Conservation (phyloP, 2,329 filamentous ascomycete species). For the Camptophora hylomeconis region DNA sequence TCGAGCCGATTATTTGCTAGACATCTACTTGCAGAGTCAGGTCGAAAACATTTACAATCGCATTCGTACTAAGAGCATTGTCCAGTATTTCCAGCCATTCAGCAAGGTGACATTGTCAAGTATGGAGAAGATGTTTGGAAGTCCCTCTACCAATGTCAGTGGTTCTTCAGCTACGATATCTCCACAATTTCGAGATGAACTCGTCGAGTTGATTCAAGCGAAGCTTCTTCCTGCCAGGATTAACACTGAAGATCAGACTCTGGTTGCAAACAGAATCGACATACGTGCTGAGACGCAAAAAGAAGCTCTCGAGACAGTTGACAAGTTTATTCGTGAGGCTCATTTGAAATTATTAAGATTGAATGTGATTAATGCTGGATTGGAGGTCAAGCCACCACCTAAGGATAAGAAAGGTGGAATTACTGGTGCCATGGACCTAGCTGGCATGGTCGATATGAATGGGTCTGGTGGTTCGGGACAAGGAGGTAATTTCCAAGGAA, state of each 20-base stretch:
- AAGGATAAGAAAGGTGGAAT: constrained; percentile 8
- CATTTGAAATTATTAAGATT: constrained; percentile 65
- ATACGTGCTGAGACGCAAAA: constrained; percentile 57
- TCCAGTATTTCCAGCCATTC: constrained; percentile 85
- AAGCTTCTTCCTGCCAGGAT: constrained; percentile 65
- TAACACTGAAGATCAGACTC: constrained; percentile 68
- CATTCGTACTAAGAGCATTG: constrained; percentile 82
- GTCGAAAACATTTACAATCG: constrained; percentile 55
- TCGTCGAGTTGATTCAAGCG: constrained; percentile 63
- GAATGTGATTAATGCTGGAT: constrained; percentile 59
- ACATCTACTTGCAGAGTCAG: constrained; percentile 70
- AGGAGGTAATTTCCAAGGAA: constrained; percentile 3
- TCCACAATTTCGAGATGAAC: constrained; percentile 42
- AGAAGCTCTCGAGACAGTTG: constrained; percentile 53
- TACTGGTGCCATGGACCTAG: constrained; percentile 3
- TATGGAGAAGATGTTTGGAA: constrained; percentile 64
- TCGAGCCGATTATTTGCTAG: constrained; percentile 75
- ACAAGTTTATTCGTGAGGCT: constrained; percentile 60
- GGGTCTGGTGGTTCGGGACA: too few species aligned
- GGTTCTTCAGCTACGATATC: background rate
- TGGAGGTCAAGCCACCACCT: constrained; percentile 47
- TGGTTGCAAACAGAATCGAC: constrained; percentile 58
- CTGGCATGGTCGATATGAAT: constrained; percentile 3
- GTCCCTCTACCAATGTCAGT: constrained; percentile 35
- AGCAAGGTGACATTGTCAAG: constrained; percentile 71